Evolutionary conservation across 1,139 yeast species (phyloP).

Genomic region (Casaregolazyma lundiana): DNA sequence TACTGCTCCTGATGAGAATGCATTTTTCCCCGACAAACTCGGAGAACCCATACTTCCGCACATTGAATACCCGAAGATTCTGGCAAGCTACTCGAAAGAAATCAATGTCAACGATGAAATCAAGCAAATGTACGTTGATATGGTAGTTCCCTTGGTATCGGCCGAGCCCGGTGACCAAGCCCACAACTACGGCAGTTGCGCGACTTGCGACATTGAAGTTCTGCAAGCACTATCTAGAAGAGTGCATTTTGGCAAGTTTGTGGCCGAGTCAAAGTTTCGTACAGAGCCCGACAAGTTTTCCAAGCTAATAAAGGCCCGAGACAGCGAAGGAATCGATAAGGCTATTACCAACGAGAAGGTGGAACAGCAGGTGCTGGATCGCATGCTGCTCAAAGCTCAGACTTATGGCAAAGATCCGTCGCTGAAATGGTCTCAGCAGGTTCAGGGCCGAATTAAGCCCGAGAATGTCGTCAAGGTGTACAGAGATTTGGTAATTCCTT

Average conservation of each 20-base stretch:
- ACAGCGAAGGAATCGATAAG: conserved; percentile 66
- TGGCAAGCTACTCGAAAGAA: conserved; percentile 69
- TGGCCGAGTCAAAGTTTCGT: conserved; percentile 89
- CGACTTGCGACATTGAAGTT: conserved; percentile 77
- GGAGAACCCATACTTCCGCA: conserved; percentile 71
- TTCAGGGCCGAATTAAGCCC: conserved; percentile 75
- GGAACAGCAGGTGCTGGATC: conserved; percentile 73
- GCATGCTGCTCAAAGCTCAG: conserved; percentile 74
- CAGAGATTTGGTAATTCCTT: conserved; percentile 82
- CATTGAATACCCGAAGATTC: conserved; percentile 68
- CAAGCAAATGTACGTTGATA: conserved; percentile 58
- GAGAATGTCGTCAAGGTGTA: conserved; percentile 77
- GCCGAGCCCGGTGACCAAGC: conserved; percentile 59
- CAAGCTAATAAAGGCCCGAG: conserved; percentile 58
- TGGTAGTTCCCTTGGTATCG: conserved; percentile 70
- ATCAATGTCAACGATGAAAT: conserved; percentile 72
- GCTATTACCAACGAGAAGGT: conserved; percentile 85
- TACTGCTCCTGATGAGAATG: conserved; percentile 93
- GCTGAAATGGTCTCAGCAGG: conserved; percentile 58
- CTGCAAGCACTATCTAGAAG: conserved; percentile 88
- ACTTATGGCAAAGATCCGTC: conserved; percentile 87
- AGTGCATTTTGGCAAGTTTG: conserved; percentile 95
- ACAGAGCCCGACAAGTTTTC: conserved; percentile 61
- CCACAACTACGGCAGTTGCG: conserved; percentile 86
- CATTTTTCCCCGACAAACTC: conserved; percentile 73